Conservation (phyloP, 1,284 basidiomycete species). For the Microstroma glucosiphilum region DNA sequence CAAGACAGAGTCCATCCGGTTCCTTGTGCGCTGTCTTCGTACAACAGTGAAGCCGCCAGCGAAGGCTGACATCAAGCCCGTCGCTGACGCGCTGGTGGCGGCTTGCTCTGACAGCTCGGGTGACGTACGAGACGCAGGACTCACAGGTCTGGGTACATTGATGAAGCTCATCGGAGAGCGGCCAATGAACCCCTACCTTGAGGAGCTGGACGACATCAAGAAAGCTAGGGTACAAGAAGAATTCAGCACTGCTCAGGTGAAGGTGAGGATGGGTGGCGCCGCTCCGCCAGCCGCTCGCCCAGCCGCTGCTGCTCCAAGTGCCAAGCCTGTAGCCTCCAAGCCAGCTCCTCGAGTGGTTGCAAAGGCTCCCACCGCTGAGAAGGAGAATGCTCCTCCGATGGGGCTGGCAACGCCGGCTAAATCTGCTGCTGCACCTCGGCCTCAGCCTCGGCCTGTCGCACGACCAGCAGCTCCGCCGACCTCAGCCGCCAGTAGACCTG, state of each 20-base stretch:
- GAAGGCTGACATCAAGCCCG: constrained; percentile 71
- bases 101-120: constrained; percentile 83
- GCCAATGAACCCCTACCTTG: constrained; percentile 79
- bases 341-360: constrained; percentile 13
- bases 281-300: constrained; percentile 16
- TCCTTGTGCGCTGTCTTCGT: constrained; percentile 72
- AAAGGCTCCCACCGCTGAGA: constrained; percentile 48
- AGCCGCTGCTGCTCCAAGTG: constrained; percentile 12
- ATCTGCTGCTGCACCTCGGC: constrained; percentile 16
- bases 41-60: constrained; percentile 62
- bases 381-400: constrained; percentile 55
- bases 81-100: constrained; percentile 70
- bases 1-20: constrained; percentile 86
- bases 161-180: constrained; percentile 98
- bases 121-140: constrained; percentile 83
- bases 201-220: constrained; percentile 77
- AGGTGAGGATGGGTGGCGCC: constrained; percentile 30
- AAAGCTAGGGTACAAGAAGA: constrained; percentile 89
- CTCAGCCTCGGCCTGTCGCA: not conserved
- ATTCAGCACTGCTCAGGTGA: constrained; percentile 57
- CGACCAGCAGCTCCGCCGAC: constrained; percentile 56
- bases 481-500: constrained; percentile 55
- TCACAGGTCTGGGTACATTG: constrained; percentile 76
- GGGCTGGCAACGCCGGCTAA: constrained; percentile 23
- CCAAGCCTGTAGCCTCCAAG: not conserved